Conservation (phyloP, 2,329 filamentous ascomycete species). For the Amylocarpus encephaloides region DNA sequence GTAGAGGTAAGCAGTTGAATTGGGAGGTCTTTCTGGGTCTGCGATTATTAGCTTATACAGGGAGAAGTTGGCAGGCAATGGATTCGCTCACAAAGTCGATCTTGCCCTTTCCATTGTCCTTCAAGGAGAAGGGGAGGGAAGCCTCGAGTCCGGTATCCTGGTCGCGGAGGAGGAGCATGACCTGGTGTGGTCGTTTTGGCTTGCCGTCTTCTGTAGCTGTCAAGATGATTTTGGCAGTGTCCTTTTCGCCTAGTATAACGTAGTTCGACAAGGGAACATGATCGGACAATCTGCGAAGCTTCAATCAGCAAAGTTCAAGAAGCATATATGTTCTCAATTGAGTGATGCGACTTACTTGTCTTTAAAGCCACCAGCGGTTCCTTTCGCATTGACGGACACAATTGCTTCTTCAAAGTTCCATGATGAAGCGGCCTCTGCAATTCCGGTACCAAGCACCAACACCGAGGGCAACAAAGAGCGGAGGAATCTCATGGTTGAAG, state of each 20-base stretch:
- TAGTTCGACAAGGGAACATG: slow-evolving; percentile 46
- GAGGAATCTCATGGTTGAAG: slow-evolving; percentile 36
- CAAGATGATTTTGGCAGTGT: slow-evolving; percentile 74
- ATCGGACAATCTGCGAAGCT: slow-evolving; percentile 24
- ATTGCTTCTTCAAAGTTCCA: slow-evolving; percentile 73
- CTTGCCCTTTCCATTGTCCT: slow-evolving; percentile 80
- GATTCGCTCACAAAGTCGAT: slow-evolving; percentile 74
- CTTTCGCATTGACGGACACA: slow-evolving; percentile 57
- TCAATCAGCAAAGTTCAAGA: slow-evolving; percentile 11
- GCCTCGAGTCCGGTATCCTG: slow-evolving; percentile 71
- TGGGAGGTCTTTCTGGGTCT: slow-evolving; percentile 88
- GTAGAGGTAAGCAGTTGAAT: slow-evolving; percentile 66
- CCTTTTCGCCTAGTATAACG: slow-evolving; percentile 58
- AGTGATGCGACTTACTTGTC: slow-evolving; percentile 51
- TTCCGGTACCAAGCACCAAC: slow-evolving; percentile 36
- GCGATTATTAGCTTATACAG: slow-evolving; percentile 20
- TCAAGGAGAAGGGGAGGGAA: slow-evolving; percentile 76
- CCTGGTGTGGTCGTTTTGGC: slow-evolving; percentile 84
- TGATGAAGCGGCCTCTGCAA: slow-evolving; percentile 40
- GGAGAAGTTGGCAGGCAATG: neutral
- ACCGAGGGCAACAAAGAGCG: slow-evolving; percentile 37
- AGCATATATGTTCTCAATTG: neutral
- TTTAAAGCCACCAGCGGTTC: slow-evolving; percentile 45
- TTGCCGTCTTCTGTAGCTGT: slow-evolving; percentile 74
- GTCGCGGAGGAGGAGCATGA: slow-evolving; percentile 80